Evolutionary conservation across 225 moss, liverwort and hornwort species (phyloP).

Genomic region (Pleurozium schreberi): DNA sequence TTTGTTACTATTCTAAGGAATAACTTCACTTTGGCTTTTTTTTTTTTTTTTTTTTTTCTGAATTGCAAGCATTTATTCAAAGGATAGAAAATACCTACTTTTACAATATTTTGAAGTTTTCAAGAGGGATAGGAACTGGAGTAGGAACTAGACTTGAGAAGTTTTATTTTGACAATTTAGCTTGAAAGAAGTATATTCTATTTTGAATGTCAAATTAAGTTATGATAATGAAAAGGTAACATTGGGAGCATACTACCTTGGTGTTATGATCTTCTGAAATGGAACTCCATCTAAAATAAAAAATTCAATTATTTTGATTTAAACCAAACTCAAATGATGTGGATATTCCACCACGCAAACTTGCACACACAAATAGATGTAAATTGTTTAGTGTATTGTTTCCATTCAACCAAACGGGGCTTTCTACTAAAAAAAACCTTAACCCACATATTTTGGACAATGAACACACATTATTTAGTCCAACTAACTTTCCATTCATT

Average conservation of each 20-base stretch:
- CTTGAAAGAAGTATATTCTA: background rate
- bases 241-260: background rate
- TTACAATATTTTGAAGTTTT: background rate
- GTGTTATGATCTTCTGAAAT: background rate
- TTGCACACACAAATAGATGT: background rate
- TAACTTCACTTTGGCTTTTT: background rate
- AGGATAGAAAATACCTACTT: background rate
- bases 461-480: too few species aligned
- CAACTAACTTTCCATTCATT: too few species aligned
- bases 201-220: background rate
- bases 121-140: background rate
- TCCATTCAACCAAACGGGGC: background rate
- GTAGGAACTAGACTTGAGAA: background rate
- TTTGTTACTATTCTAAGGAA: background rate
- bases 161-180: background rate
- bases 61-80: background rate
- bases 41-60: background rate
- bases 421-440: background rate
- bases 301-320: background rate
- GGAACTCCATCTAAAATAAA: background rate
- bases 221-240: background rate
- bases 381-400: background rate
- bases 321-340: background rate
- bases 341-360: too few species aligned
- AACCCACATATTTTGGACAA: too few species aligned